A percentile compares a stretch with the other conserved stretches of the same genome.
phyloP scores from a whole-genome alignment of 805 yeast species.

The Metschnikowia aberdeeniae region DNA sequence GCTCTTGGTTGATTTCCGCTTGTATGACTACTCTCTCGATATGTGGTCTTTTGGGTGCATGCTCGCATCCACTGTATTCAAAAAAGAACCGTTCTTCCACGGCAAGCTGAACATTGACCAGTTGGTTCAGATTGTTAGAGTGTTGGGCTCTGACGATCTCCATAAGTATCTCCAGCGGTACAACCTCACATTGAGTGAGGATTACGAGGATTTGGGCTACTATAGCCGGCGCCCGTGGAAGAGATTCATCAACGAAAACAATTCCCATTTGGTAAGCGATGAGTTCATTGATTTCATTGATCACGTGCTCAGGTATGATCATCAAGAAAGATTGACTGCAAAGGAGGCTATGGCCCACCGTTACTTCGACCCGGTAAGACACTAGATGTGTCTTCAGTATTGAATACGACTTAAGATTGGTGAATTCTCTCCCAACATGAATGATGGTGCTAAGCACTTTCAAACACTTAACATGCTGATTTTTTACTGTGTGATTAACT shows the following conservation, averaged over 20 bases:
- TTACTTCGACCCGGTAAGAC: constrained; percentile 46
- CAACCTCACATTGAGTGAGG: constrained; percentile 63
- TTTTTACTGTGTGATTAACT: no score
- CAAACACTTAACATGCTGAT: no score
- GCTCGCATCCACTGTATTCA: constrained; percentile 84
- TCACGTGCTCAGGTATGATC: constrained; percentile 73
- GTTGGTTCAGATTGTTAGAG: constrained; percentile 82
- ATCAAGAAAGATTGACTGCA: constrained; percentile 83
- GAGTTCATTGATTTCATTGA: constrained; percentile 69
- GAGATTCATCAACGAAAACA: constrained; percentile 53
- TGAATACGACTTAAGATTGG: not conserved
- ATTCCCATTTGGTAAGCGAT: constrained; percentile 48
- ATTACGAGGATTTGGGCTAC: constrained; percentile 73
- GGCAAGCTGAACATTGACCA: constrained; percentile 91
- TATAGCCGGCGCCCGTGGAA: constrained; percentile 67
- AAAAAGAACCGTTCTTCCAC: constrained; percentile 88
- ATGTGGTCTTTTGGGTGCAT: constrained; percentile 91
- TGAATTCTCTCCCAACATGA: no score
- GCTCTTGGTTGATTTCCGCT: constrained; percentile 72
- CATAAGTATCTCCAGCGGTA: constrained; percentile 64
- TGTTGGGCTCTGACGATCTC: constrained; percentile 78
- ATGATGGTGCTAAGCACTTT: no score
- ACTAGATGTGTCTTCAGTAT: not conserved
- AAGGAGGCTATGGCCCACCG: constrained; percentile 80
- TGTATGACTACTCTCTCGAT: constrained; percentile 85